Conservation (phyloP, 345 rosid genomes). For the Pistacia integerrima region DNA sequence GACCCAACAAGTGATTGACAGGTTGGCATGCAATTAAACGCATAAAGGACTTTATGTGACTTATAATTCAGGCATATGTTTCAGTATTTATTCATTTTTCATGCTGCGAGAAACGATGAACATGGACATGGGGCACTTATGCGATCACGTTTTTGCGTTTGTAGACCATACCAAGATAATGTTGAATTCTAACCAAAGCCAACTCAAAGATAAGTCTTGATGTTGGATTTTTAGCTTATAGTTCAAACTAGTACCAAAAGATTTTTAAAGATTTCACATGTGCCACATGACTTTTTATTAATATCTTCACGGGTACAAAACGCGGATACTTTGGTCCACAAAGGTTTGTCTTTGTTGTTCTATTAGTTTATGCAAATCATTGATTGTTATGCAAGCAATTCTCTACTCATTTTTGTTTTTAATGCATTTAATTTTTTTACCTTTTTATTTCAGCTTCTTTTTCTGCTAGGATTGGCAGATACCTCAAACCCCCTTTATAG, state of each 20-base stretch:
- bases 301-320: constrained; percentile 6
- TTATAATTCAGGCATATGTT: constrained; percentile 12
- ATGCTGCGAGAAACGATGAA: not conserved
- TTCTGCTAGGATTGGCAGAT: constrained; percentile 17
- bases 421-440: not conserved
- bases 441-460: not conserved
- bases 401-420: not conserved
- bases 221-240: not conserved
- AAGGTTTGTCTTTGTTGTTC: not conserved
- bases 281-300: constrained; percentile 29
- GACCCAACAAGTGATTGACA: not conserved
- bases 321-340: constrained; percentile 19
- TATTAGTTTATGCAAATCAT: constrained; percentile 3
- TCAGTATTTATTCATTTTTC: constrained; percentile 9
- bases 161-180: too few relatives aligned
- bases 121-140: not conserved
- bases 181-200: not conserved
- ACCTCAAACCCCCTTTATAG: constrained; percentile 24
- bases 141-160: not conserved
- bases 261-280: constrained; percentile 16
- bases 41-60: not conserved
- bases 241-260: not conserved
- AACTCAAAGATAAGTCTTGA: not conserved
- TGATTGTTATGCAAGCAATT: not conserved
- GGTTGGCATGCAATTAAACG: not conserved